Base-by-base conservation (phyloP, 2,329 filamentous ascomycete species). In the Anisogramma anomala region DNA sequence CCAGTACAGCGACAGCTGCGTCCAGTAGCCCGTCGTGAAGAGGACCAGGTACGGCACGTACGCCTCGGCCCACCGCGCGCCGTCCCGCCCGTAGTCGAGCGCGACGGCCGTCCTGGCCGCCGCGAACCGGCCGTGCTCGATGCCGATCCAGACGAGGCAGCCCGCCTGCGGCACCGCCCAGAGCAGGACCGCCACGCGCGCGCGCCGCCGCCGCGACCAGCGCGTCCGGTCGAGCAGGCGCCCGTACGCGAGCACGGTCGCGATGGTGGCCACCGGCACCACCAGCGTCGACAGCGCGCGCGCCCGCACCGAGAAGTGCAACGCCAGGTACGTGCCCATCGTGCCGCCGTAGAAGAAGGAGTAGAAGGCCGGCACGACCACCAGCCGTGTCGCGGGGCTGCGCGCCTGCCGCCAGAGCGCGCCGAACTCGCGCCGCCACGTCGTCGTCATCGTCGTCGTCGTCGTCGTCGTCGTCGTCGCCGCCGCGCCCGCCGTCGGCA, bases 281-380 rank as follows among this genome's bases (percentile, higher is more conserved):
- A 48, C 38, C 4, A 48, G 36, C 5, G 57, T 53, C 3, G 57
- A 58, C 5, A 57, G 30, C 3, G 55, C 57, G 20, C 57, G 56
- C 6, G 57, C 46, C 23, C 57, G 49, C 13, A 59, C 57, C 3
- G 53, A 56, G 43, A 59, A 59, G 43, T 58, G 56, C 3, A 55
- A 43, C 4, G 55, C 53, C 6, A 59, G 48, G 39, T 59, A 59
- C 2, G 58, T 61, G 2, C 58, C 57, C 55, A 59, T 55, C 1
- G 55, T 59, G 20, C 58, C 60, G 20, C 59, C 58, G 15, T 58
- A 61, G 50, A 62, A 62, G 51, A 62, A 62, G 2, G 58, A 59
- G 49, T 60, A 61, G 44, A 61, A 59, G 1, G 56, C 52, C 0
- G 58, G 58, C 7, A 60, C 42, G 34, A 57, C 55, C 30, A 60